A percentile compares a stretch with the other conserved stretches of the same genome.
phyloP scores from a whole-genome alignment of 257 asterid genomes.

The Penstemon davidsonii region DNA sequence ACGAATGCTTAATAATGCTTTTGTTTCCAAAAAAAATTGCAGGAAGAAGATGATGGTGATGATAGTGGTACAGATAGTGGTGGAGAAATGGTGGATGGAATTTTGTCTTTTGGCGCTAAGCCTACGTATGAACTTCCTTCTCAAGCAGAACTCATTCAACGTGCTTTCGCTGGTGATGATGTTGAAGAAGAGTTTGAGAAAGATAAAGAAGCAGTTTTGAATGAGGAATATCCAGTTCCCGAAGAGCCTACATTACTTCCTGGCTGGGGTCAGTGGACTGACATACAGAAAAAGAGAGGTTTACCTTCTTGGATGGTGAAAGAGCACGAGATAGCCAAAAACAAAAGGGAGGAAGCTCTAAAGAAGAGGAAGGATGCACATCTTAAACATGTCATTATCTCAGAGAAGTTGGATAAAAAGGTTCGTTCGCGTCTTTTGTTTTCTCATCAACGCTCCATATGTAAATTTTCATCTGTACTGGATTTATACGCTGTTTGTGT shows the following conservation, averaged over 20 bases:
- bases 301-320: slow-evolving; percentile 80
- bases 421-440: slow-evolving; percentile 36
- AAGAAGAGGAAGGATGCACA: slow-evolving; percentile 88
- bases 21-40: slow-evolving; percentile 36
- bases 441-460: slow-evolving; percentile 6
- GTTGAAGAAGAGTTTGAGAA: slow-evolving; percentile 84
- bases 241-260: slow-evolving; percentile 79
- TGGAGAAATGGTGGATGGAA: slow-evolving; percentile 92
- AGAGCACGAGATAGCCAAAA: slow-evolving; percentile 75
- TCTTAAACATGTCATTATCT: slow-evolving; percentile 83
- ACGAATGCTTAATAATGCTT: not conserved
- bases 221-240: slow-evolving; percentile 87
- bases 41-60: slow-evolving; percentile 28
- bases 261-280: slow-evolving; percentile 99
- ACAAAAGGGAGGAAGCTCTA: slow-evolving; percentile 75
- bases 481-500: no score
- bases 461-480: no score
- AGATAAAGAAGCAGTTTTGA: slow-evolving; percentile 69
- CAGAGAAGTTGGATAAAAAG: slow-evolving; percentile 88
- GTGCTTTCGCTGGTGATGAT: slow-evolving; percentile 97
- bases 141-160: slow-evolving; percentile 83
- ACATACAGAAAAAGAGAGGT: slow-evolving; percentile 78
- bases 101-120: slow-evolving; percentile 65
- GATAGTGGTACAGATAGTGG: slow-evolving; percentile 65
- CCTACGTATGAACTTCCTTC: slow-evolving; percentile 77